Conservation (phyloP, 495 filamentous ascomycete genomes). For the Sordaria brevicollis region DNA sequence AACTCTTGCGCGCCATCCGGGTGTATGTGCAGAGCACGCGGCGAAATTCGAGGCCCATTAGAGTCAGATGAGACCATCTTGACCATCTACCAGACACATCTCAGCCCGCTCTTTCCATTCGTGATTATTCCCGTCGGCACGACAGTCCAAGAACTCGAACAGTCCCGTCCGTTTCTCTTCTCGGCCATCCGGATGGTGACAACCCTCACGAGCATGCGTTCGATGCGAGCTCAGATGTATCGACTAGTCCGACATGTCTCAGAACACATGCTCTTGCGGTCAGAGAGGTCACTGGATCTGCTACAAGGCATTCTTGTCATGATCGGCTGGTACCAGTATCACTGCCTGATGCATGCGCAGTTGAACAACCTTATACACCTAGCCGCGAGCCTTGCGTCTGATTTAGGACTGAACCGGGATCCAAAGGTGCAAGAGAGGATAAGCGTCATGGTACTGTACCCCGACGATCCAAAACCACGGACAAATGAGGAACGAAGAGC, state of each 20-base stretch:
- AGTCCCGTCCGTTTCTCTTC: slow-evolving; percentile 24
- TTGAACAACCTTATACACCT: slow-evolving; percentile 35
- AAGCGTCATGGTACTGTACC: slow-evolving; percentile 8
- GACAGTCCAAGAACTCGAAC: slow-evolving; percentile 11
- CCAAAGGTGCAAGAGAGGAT: slow-evolving; percentile 17
- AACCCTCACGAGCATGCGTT: slow-evolving; percentile 25
- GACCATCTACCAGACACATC: slow-evolving; percentile 20
- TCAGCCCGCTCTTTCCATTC: slow-evolving; percentile 29
- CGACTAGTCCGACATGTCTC: slow-evolving; percentile 29
- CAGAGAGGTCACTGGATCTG: slow-evolving; percentile 37
- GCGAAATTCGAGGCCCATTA: slow-evolving; percentile 8
- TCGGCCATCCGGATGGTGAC: slow-evolving; percentile 27
- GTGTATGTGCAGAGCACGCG: slow-evolving; percentile 15
- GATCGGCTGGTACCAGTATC: slow-evolving; percentile 36
- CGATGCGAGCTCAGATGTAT: slow-evolving; percentile 26
- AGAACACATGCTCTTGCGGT: slow-evolving; percentile 34
- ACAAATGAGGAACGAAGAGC: slow-evolving; percentile 25
- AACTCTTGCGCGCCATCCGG: slow-evolving; percentile 14
- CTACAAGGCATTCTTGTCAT: slow-evolving; percentile 38
- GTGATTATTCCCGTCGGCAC: slow-evolving; percentile 21
- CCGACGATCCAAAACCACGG: slow-evolving; percentile 6
- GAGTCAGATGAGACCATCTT: slow-evolving; percentile 26
- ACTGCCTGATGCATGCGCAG: slow-evolving; percentile 30
- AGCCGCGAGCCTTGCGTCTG: slow-evolving; percentile 33
- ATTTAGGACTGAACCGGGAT: slow-evolving; percentile 32